A percentile compares a stretch with the other conserved stretches of the same genome.
Evolutionary conservation across 1,284 basidiomycete genomes (phyloP).

Genomic region (Spongispora temasekensis): DNA sequence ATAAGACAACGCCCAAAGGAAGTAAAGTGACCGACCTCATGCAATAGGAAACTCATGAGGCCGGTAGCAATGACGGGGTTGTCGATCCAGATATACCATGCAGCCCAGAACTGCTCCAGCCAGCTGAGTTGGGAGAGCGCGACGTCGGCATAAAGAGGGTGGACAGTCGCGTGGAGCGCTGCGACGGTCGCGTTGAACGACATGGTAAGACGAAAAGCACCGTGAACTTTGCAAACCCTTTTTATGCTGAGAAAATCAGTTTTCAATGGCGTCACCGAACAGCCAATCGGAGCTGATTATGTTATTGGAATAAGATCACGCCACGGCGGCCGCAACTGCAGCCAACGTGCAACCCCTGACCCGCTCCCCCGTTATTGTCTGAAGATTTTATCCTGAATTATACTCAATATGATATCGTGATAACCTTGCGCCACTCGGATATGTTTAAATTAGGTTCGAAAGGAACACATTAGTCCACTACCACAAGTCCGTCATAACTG

Average conservation of each 20-base stretch:
- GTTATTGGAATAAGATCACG: no score
- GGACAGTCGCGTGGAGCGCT: constrained; percentile 23
- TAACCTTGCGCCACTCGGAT: no score
- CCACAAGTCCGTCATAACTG: constrained; percentile 52
- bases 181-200: constrained; percentile 40
- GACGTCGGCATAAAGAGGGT: constrained; percentile 55
- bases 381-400: no score
- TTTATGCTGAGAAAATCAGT: neutral
- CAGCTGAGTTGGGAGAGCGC: constrained; percentile 72
- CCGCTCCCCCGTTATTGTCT: no score
- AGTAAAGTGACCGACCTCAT: constrained; percentile 68
- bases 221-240: neutral
- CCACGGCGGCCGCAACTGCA: no score
- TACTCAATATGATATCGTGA: no score
- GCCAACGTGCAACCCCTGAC: no score
- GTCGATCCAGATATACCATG: constrained; percentile 84
- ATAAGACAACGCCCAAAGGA: neutral
- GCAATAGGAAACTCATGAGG: constrained; percentile 89
- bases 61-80: constrained; percentile 96
- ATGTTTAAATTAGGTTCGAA: no score
- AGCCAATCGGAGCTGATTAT: no score
- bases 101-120: constrained; percentile 79
- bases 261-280: no score
- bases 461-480: constrained; percentile 33
- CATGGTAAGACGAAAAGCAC: constrained; percentile 14